A percentile compares a stretch with the other conserved stretches of the same genome.
These are phyloP conservation scores for Ramalina intermedia DNA, from an alignment of 495 filamentous ascomycete genomes.

Conservation along the genomic window DNA sequence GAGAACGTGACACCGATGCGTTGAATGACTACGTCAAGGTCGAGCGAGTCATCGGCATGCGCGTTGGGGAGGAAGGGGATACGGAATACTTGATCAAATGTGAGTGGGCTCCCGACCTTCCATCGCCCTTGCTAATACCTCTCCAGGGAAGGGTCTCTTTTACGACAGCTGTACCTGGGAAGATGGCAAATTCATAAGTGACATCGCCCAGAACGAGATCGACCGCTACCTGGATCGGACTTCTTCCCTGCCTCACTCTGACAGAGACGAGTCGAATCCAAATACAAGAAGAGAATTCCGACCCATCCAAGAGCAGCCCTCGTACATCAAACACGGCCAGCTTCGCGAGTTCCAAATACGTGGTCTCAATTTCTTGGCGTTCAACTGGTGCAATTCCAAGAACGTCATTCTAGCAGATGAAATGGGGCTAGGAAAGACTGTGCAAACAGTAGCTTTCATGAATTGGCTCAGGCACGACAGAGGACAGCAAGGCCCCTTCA, in stretches of 20 bases:
- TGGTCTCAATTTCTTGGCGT: constrained; percentile 84
- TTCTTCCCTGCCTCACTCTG: constrained; percentile 58
- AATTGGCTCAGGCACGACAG: constrained; percentile 94
- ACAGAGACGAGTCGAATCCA: constrained; percentile 56
- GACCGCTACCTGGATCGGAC: constrained; percentile 79
- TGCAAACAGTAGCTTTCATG: constrained; percentile 92
- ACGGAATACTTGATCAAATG: constrained; percentile 87
- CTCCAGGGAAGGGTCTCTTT: constrained; percentile 53
- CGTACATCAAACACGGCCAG: constrained; percentile 71
- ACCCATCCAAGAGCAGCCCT: constrained; percentile 60
- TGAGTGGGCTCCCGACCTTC: constrained; percentile 23
- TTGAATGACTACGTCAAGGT: constrained; percentile 76
- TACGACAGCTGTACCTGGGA: constrained; percentile 97
- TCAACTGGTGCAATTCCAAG: constrained; percentile 81
- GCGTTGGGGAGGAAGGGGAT: constrained; percentile 53
- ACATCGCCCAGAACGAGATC: constrained; percentile 70
- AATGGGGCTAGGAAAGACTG: constrained; percentile 97
- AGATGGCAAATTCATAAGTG: constrained; percentile 51
- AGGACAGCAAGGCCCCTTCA: constrained; percentile 81
- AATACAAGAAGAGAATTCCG: constrained; percentile 58
- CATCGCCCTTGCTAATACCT: constrained; percentile 12
- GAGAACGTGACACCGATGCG: constrained; percentile 70
- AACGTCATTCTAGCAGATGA: constrained; percentile 97
- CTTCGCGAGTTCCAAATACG: constrained; percentile 89
- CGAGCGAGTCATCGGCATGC: constrained; percentile 76